Conservation (phyloP, 1,139 yeast species). For the Debaryomycetaceae sp. region DNA sequence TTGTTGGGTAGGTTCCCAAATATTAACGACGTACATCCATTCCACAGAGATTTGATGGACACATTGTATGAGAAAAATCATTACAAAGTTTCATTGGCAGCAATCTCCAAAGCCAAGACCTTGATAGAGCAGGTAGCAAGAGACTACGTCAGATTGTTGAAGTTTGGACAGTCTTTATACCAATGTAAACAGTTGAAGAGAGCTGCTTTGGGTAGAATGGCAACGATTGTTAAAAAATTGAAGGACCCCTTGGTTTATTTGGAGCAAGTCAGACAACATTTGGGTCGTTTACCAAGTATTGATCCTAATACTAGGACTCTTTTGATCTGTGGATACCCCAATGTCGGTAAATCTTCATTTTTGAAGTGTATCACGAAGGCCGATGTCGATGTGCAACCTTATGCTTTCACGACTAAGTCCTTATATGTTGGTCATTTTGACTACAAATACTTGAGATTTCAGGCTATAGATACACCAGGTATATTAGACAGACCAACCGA, state of each 20-base stretch:
- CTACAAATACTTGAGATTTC: constrained; percentile 94
- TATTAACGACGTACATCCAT: constrained; percentile 96
- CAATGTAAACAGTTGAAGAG: constrained; percentile 98
- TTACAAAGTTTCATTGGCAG: constrained; percentile 95
- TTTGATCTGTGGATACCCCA: constrained; percentile 97
- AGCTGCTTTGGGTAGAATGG: constrained; percentile 99
- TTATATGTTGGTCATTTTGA: constrained; percentile 96
- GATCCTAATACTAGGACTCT: constrained; percentile 98
- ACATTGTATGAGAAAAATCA: constrained; percentile 97
- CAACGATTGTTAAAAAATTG: constrained; percentile 89
- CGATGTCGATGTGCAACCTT: constrained; percentile 98
- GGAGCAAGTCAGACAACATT: constrained; percentile 98
- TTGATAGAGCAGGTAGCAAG: constrained; percentile 93
- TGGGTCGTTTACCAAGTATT: constrained; percentile 96
- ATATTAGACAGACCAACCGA: constrained; percentile 97
- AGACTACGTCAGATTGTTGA: constrained; percentile 88
- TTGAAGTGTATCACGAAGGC: constrained; percentile 92
- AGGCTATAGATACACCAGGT: constrained; percentile 99
- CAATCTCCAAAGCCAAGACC: constrained; percentile 89
- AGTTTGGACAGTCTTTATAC: constrained; percentile 95
- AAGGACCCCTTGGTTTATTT: constrained; percentile 90
- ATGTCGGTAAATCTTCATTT: constrained; percentile 97
- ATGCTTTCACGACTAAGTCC: constrained; percentile 96
- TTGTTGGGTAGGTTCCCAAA: constrained; percentile 88
- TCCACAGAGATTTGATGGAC: constrained; percentile 96